Evolutionary conservation across 225 moss, liverwort and hornwort species (phyloP), one percentile per base, ranked within the genome.

Genomic region (Pseudisothecium myosuroides): DNA sequence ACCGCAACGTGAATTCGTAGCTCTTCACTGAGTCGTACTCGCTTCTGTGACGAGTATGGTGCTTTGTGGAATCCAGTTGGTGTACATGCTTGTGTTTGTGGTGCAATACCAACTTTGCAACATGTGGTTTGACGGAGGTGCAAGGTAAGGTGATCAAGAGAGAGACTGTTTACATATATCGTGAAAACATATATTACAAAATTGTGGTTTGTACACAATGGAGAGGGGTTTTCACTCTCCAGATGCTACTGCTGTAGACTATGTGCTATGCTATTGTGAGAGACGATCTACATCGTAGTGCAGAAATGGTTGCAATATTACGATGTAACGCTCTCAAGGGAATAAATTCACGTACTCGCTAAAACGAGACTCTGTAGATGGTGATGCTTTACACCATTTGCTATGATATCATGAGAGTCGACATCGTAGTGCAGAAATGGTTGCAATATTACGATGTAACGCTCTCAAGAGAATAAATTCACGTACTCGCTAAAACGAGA

Each of bases 221-320:
- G 62, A 86, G 63, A 84, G 63, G 11, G 16, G 12, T n/a, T 16
- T 60, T 80, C 62, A 34, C 81, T 76, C 86, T 76, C 76, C 62
- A 63, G 50, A 63, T 58, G 80, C 58, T 58, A 6, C 31, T 62
- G 47, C 54, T 58, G 49, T 78, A 88, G 34, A 55, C 58, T 63
- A 80, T 58, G 50, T 69, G 80, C 84, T 80, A 64, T 29, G 83
- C 79, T 73, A 21, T 52, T n/a, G 56, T 37, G 61, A 60, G 62
- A 83, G 68, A 47, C 36, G 31, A 15, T 86, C 71, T 49, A 82
- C 82, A 69, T 41, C 56, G 85, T 66, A 81, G 82, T 84, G 80
- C 89, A 89, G 91, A 55, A 91, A 89, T 89, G 89, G 72, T 89
- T 89, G 91, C 87, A 66, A 58, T 63, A 5, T 31, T 87, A 84